phyloP scores from a whole-genome alignment of 768 basidiomycete species.

The Macrolepiota albuminosa region DNA sequence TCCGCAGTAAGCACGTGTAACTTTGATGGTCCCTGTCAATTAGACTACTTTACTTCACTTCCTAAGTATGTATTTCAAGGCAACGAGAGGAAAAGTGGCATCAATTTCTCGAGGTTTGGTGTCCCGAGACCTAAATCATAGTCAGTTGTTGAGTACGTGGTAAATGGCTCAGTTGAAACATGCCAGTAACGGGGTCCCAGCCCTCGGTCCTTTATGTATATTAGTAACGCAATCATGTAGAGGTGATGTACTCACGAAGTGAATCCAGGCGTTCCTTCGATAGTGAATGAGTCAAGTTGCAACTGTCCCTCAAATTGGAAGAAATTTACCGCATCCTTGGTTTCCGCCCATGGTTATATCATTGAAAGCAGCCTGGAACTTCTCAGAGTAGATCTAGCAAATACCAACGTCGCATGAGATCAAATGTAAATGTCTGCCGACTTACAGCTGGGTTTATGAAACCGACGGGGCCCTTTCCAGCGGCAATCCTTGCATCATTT shows the following conservation, averaged over 20 bases:
- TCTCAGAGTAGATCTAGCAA: constrained; percentile 30
- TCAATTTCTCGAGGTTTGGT: constrained; percentile 27
- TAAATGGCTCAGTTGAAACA: not conserved
- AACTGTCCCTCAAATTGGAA: not conserved
- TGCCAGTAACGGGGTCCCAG: constrained; percentile 39
- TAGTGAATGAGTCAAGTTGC: not conserved
- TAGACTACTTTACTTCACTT: not conserved
- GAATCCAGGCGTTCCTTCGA: constrained; percentile 29
- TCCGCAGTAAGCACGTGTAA: not conserved
- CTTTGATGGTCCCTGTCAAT: not conserved
- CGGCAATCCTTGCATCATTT: constrained; percentile 46
- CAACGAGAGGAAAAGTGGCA: constrained; percentile 28
- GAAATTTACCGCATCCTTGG: constrained; percentile 31
- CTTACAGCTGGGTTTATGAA: constrained; percentile 44
- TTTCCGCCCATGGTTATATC: constrained; percentile 38
- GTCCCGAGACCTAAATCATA: constrained; percentile 29
- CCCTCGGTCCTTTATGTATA: constrained; percentile 25
- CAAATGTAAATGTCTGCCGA: not conserved
- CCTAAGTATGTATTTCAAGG: constrained; percentile 18
- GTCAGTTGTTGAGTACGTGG: not conserved
- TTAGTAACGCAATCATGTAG: not conserved
- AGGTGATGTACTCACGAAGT: constrained; percentile 22
- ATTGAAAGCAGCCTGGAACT: constrained; percentile 31
- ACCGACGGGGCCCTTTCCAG: constrained; percentile 39
- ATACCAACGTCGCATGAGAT: not conserved